Base-by-base conservation (phyloP, 768 basidiomycete genomes). In the Cyathus striatus region DNA sequence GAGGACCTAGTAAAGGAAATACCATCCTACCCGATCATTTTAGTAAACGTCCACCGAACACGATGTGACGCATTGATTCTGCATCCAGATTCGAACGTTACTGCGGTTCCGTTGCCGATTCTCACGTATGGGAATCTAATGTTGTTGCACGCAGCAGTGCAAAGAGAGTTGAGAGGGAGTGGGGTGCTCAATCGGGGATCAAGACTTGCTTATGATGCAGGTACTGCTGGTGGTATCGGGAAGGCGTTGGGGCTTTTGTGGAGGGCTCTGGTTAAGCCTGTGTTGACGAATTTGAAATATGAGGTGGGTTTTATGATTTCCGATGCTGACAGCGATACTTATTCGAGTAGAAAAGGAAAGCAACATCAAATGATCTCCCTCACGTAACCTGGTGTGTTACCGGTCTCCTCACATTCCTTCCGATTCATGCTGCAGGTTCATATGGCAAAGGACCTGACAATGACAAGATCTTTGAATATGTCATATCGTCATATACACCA, bases 361-460 rank as follows among this genome's bases (percentile, higher is more conserved):
- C 27, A 30, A 9, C n/a, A 30, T 30, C n/a, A 30, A 30, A 30
- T 30, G n/a, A 9, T 9, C 9, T n/a, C 9, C 27, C 9, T 9
- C 27, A n/a, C n/a, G 22, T 57, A 14, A 50, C 49, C 44, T 63
- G 61, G 61, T 59, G 52, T 32, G 42, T 52, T 13, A 54, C 59
- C 12, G 58, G 60, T 9, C 45, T 41, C 14, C 59, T 70, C 43
- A 22, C 61, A 4, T 59, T 63, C 22, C 43, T 69, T 20, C 69
- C 68, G 4, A 49, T 70, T 14, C 69, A 70, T 10, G 65, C 65
- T 1, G 69, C 69, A 32, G 57, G 60, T 5, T 52, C 57, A 1
- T 68, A 65, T 22, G 40, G 40, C 38, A 44, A 17, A 3, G 21
- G 20, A 17, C 38, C 41, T 4, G 6, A 6, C 6, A 20, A 18